Evolutionary conservation across 305 asterid species (phyloP).

Genomic region (Plantago coronopus): DNA sequence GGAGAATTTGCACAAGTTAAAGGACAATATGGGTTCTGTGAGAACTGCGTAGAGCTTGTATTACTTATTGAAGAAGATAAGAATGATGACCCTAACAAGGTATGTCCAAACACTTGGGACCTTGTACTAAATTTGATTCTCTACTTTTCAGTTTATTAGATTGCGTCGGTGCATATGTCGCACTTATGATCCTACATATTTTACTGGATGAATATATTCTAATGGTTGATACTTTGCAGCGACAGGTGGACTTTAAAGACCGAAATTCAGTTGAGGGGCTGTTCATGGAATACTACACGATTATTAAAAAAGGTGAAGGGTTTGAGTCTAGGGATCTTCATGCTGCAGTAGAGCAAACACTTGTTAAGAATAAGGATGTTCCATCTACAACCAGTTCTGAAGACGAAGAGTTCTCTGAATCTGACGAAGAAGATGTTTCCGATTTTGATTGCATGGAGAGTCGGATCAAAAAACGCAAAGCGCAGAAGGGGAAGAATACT

Average conservation of each 20-base stretch:
- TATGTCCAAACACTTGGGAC: conserved; percentile 38
- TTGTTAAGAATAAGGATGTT: conserved; percentile 24
- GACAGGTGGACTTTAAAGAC: conserved; percentile 59
- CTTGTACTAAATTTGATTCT: conserved; percentile 3
- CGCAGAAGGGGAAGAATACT: conserved; percentile 30
- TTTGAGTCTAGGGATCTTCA: conserved; percentile 36
- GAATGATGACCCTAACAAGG: conserved; percentile 76
- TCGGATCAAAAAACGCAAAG: conserved; percentile 25
- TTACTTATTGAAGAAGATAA: conserved; percentile 56
- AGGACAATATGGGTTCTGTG: conserved; percentile 69
- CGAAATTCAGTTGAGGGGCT: conserved; percentile 68
- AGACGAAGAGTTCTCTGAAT: conserved; percentile 44
- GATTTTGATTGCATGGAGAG: conserved; percentile 32
- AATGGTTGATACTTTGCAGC: conserved; percentile 46
- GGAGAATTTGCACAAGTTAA: conserved; percentile 41
- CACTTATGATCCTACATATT: conserved; percentile 4
- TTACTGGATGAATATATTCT: neutral
- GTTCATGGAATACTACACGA: conserved; percentile 65
- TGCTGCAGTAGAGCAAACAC: conserved; percentile 39
- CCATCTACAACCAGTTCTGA: conserved; percentile 31
- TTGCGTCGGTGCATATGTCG: conserved; percentile 7
- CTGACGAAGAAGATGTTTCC: conserved; percentile 40
- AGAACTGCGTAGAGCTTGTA: conserved; percentile 54
- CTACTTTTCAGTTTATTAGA: neutral
- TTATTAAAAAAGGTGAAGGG: conserved; percentile 44